Conservation (phyloP, 257 asterid genomes). For the Solanum piurae region DNA sequence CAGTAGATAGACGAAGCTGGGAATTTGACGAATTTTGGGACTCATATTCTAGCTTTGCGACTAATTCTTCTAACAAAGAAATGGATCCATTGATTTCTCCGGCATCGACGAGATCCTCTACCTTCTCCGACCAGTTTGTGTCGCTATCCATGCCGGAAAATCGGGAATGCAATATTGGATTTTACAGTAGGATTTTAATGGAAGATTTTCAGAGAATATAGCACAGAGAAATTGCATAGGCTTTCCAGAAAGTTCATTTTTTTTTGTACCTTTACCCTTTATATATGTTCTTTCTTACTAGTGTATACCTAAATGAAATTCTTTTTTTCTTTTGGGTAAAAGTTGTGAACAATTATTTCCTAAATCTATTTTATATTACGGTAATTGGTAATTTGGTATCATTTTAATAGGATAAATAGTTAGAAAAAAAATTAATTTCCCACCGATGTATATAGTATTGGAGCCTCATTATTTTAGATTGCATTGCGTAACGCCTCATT, state of each 20-base stretch:
- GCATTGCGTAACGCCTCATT: too few relatives aligned
- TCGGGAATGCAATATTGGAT: neutral
- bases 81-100: slow-evolving; percentile 53
- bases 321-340: neutral
- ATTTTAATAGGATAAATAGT: too few relatives aligned
- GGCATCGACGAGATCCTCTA: slow-evolving; percentile 50
- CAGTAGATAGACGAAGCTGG: slow-evolving; percentile 19
- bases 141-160: neutral
- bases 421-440: too few relatives aligned
- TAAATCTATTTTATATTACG: neutral
- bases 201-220: neutral
- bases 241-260: neutral
- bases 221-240: neutral
- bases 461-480: too few relatives aligned
- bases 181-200: neutral
- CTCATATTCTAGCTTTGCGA: slow-evolving; percentile 40
- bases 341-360: neutral
- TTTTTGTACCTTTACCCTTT: neutral
- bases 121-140: slow-evolving; percentile 63
- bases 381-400: too few relatives aligned
- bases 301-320: neutral
- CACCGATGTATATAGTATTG: neutral
- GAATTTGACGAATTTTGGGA: neutral
- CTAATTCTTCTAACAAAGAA: slow-evolving; percentile 39
- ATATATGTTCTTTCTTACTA: neutral